Percentiles rank a stretch among this genome's conserved stretches.
phyloP scores from a whole-genome alignment of 352 stramenopile genomes.

The Phytophthora cactorum region DNA sequence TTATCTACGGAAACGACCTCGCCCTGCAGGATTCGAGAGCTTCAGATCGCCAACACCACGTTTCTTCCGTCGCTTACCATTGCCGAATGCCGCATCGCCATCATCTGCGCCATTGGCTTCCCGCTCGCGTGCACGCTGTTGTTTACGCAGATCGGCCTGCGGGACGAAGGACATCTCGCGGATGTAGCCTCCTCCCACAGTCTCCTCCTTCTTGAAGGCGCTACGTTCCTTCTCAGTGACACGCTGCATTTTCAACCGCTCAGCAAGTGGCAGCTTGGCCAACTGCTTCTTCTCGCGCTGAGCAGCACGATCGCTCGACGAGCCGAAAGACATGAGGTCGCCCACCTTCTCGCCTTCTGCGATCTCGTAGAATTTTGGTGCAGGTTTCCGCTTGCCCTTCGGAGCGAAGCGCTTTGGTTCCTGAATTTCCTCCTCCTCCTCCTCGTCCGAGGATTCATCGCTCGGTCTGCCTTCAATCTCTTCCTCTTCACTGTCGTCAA shows the following conservation, averaged over 20 bases:
- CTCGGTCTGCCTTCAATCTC: slow-evolving; percentile 68
- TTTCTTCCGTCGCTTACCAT: slow-evolving; percentile 72
- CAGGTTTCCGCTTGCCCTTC: slow-evolving; percentile 47
- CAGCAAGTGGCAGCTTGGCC: slow-evolving; percentile 78
- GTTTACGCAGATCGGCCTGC: slow-evolving; percentile 61
- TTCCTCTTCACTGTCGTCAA: slow-evolving; percentile 72
- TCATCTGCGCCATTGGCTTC: slow-evolving; percentile 26
- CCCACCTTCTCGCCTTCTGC: slow-evolving; percentile 82
- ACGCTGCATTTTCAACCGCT: slow-evolving; percentile 77
- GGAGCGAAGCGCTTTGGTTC: slow-evolving; percentile 11
- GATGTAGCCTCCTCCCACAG: slow-evolving; percentile 72
- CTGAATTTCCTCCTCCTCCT: slow-evolving; percentile 40
- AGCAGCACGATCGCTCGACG: slow-evolving; percentile 60
- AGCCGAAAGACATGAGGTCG: slow-evolving; percentile 82
- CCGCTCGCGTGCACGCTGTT: slow-evolving; percentile 49
- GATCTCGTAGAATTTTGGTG: slow-evolving; percentile 89
- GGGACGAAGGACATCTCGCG: slow-evolving; percentile 86
- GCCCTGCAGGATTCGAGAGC: slow-evolving; percentile 49
- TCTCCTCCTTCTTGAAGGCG: slow-evolving; percentile 87
- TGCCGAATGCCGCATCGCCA: slow-evolving; percentile 30
- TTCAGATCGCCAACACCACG: slow-evolving; percentile 81
- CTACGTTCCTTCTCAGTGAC: slow-evolving; percentile 78
- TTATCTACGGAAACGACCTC: slow-evolving; percentile 71
- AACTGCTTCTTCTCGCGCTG: slow-evolving; percentile 86
- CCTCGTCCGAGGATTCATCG: slow-evolving; percentile 73